Percentiles rank a stretch among this genome's conserved stretches.
phyloP scores from a whole-genome alignment of 257 asterid species.

The Nicotiana undulata region DNA sequence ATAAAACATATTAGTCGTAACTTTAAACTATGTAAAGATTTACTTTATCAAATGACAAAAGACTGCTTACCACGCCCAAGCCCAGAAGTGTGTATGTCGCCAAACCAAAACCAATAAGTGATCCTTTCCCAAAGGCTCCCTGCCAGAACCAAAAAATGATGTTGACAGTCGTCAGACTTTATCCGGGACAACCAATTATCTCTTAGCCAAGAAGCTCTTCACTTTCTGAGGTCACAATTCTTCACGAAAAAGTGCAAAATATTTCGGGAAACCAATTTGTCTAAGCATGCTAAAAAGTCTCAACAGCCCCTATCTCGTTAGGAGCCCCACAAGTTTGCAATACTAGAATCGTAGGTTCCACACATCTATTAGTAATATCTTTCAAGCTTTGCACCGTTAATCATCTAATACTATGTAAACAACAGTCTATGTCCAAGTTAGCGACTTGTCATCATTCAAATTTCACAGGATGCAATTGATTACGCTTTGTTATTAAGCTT shows the following conservation, averaged over 20 bases:
- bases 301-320: not conserved
- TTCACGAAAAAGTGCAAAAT: not conserved
- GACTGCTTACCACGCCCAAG: conserved; percentile 56
- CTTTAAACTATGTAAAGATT: not conserved
- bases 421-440: not conserved
- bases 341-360: not conserved
- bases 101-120: conserved; percentile 57
- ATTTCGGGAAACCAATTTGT: not conserved
- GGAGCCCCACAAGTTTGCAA: not conserved
- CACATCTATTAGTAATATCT: not conserved
- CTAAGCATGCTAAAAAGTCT: not conserved
- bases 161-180: not conserved
- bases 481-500: conserved; percentile 8
- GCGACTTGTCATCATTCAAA: not conserved
- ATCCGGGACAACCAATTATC: not conserved
- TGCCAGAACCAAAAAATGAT: conserved; percentile 13
- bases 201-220: not conserved
- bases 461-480: not conserved
- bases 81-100: conserved; percentile 62
- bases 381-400: not conserved
- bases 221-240: not conserved
- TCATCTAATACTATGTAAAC: not conserved
- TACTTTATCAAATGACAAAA: not conserved
- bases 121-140: conserved; percentile 73
- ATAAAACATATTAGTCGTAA: not conserved